Evolutionary conservation across 1,284 basidiomycete genomes (phyloP).

Genomic region (Exsudoporus floridanus): DNA sequence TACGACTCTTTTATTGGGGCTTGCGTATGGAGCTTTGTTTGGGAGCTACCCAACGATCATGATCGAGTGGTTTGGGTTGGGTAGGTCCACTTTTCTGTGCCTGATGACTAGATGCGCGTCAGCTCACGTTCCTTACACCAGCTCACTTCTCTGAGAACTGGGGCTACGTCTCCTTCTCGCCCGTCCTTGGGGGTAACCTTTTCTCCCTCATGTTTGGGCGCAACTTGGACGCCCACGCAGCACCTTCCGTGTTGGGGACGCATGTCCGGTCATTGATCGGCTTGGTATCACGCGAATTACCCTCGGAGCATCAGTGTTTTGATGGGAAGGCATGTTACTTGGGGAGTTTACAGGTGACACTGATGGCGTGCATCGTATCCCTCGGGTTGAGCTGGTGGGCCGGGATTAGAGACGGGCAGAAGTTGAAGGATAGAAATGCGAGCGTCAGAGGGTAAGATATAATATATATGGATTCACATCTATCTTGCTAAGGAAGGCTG

Average conservation of each 20-base stretch:
- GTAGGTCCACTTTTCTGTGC: conserved; percentile 38
- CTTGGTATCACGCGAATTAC: conserved; percentile 24
- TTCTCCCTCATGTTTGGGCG: conserved; percentile 84
- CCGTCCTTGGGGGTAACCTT: conserved; percentile 79
- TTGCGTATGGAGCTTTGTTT: conserved; percentile 79
- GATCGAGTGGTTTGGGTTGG: conserved; percentile 86
- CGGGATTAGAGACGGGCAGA: conserved; percentile 39
- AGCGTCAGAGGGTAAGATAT: too few relatives aligned
- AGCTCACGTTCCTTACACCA: conserved; percentile 23
- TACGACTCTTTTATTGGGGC: conserved; percentile 69
- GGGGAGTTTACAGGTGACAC: conserved; percentile 46
- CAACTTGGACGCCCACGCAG: conserved; percentile 72
- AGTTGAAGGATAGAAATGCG: conserved; percentile 6
- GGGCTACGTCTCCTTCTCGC: conserved; percentile 77
- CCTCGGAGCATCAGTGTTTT: conserved; percentile 44
- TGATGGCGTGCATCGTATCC: conserved; percentile 44
- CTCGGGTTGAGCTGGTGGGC: conserved; percentile 45
- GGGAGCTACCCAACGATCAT: conserved; percentile 75
- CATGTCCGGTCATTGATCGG: conserved; percentile 3
- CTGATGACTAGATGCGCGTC: neutral
- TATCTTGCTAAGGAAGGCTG: too few relatives aligned
- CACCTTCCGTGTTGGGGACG: neutral
- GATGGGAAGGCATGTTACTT: conserved; percentile 48
- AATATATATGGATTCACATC: too few relatives aligned
- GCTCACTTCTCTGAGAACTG: conserved; percentile 82